phyloP scores from a whole-genome alignment of 169 alveolate genomes.

The Cryptosporidium parvum region DNA sequence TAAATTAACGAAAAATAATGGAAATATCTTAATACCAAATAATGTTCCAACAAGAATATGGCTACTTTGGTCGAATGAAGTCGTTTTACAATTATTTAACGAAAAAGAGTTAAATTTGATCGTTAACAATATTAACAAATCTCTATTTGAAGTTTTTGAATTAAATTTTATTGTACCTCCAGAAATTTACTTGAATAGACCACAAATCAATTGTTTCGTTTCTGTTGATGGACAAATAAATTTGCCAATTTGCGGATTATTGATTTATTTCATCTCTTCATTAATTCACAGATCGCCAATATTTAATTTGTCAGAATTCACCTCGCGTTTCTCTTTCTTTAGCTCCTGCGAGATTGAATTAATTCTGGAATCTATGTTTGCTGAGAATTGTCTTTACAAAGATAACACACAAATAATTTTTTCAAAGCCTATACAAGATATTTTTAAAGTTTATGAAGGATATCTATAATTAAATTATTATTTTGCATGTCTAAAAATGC shows the following conservation, averaged over 20 bases:
- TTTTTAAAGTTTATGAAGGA: constrained; percentile 45
- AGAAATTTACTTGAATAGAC: background rate
- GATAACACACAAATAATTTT: constrained; percentile 28
- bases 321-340: constrained; percentile 39
- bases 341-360: constrained; percentile 45
- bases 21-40: constrained; percentile 18
- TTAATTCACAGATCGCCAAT: constrained; percentile 41
- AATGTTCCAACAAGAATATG: constrained; percentile 62
- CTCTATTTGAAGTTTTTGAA: background rate
- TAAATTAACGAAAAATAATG: background rate
- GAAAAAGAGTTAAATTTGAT: background rate
- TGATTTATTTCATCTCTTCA: constrained; percentile 31
- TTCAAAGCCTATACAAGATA: constrained; percentile 41
- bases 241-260: constrained; percentile 23
- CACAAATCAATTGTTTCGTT: constrained; percentile 22
- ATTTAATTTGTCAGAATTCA: constrained; percentile 23
- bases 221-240: constrained; percentile 40
- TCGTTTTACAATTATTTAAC: background rate
- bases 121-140: background rate
- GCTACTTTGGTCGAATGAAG: constrained; percentile 42
- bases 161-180: background rate
- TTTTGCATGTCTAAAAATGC: background rate
- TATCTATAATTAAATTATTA: background rate
- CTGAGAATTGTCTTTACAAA: constrained; percentile 36
- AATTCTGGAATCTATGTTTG: constrained; percentile 59